Evolutionary conservation across 2,329 filamentous ascomycete species (phyloP), one percentile per base, ranked within the genome.

Genomic region (Cryphonectria radicalis): DNA sequence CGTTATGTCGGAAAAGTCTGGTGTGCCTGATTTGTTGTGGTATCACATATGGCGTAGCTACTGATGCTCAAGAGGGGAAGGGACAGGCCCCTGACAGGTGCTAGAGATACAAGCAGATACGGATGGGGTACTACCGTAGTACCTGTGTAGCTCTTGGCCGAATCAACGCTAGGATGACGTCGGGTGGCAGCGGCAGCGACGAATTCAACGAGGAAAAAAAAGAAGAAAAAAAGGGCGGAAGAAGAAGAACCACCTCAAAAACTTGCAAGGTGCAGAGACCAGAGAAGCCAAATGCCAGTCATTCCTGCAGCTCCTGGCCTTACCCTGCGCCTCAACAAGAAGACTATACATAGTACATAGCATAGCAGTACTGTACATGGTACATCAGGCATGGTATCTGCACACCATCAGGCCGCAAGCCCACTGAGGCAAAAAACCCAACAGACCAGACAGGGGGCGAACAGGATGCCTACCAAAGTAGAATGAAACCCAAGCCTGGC

Each of bases 111-210:
- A 50, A 50, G 13, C 8, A 53, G 37, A 64, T 43, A 40, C n/a
- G 42, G 37, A 53, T 53, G 25, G 25, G 55, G 42, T 46, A 60
- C 55, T 43, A 25, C 37, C 37, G 37, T 40, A 40, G 37, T 40
- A 32, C 8, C 59, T 55, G 22, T 37, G 22, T 46, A 69, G 63
- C 68, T 59, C 63, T 65, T 32, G 53, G 62, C n/a, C 63, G 40
- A 64, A 69, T 69, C 50, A 40, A 65, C 28, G 67, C 37, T 69
- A 57, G 42, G 67, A 72, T 72, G 72, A 73, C 70, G 70, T 70
- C 70, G 72, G 37, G 42, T 64, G 62, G n/a, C 43, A 46, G 70
- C 66, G 67, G 64, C 66, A 70, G 63, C 68, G 60, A 70, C 53
- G 68, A 65, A 68, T 64, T 68, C 71, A 59, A 70, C 70, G 59